Conservation (phyloP, 208 protist genomes). For the Wallacemonas sp. region DNA sequence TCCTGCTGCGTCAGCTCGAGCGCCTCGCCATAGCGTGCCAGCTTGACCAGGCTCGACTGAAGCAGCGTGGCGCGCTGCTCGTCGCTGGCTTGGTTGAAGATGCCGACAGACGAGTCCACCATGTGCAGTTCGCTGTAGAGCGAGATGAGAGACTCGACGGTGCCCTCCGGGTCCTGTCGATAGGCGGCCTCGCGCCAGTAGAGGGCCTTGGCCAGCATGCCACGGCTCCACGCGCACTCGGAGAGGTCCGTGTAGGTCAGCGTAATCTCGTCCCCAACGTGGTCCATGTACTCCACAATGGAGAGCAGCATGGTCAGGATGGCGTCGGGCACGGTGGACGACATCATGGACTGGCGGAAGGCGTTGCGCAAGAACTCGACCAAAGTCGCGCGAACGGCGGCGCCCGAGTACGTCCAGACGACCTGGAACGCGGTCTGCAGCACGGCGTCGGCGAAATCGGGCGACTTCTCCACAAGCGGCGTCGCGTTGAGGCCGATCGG, state of each 20-base stretch:
- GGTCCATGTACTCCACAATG: conserved; percentile 89
- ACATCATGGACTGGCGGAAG: conserved; percentile 62
- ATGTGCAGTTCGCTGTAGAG: conserved; percentile 84
- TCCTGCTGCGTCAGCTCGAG: conserved; percentile 71
- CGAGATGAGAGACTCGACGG: conserved; percentile 77
- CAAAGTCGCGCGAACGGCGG: conserved; percentile 54
- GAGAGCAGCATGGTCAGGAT: conserved; percentile 66
- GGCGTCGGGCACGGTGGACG: conserved; percentile 69
- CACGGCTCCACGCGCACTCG: conserved; percentile 82
- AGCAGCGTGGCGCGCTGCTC: conserved; percentile 68
- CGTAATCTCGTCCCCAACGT: conserved; percentile 68
- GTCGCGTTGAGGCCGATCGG: conserved; percentile 65
- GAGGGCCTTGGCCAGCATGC: conserved; percentile 88
- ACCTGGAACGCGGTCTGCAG: conserved; percentile 73
- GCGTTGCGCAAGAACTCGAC: conserved; percentile 66
- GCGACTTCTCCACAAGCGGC: conserved; percentile 66
- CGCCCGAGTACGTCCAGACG: conserved; percentile 74
- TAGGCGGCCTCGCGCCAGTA: conserved; percentile 89
- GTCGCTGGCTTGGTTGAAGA: conserved; percentile 67
- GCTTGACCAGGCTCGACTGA: conserved; percentile 79
- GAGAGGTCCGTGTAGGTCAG: conserved; percentile 66
- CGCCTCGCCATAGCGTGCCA: conserved; percentile 74
- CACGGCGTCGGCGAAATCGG: conserved; percentile 66
- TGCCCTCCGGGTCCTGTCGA: conserved; percentile 61
- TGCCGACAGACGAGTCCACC: conserved; percentile 75